Conservation (phyloP, 2,329 filamentous ascomycete species). For the Metarhizium robertsii region DNA sequence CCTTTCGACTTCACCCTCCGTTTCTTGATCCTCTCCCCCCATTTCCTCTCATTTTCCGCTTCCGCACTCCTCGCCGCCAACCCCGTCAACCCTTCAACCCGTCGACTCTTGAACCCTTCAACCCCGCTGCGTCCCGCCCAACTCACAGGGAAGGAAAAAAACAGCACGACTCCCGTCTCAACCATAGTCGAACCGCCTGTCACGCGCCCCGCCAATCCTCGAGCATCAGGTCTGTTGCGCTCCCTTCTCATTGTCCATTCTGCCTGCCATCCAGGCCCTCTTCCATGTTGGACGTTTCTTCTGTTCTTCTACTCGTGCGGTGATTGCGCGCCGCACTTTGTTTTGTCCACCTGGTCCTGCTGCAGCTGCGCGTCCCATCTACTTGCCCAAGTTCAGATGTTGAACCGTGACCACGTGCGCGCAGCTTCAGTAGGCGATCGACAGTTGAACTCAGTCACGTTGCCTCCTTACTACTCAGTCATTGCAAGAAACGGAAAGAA, state of each 20-base stretch:
- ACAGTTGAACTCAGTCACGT: background rate
- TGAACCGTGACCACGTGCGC: background rate
- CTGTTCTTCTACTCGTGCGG: background rate
- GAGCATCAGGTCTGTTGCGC: background rate
- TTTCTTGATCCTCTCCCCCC: background rate
- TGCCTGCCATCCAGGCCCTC: background rate
- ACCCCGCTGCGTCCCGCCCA: conserved; percentile 3
- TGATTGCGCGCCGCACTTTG: background rate
- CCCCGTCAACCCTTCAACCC: conserved; percentile 1
- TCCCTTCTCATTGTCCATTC: background rate
- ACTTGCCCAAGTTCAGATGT: background rate
- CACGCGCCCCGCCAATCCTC: background rate
- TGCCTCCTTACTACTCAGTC: background rate
- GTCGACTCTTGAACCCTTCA: background rate
- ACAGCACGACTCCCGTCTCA: background rate
- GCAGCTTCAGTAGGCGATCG: background rate
- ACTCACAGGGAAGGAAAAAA: background rate
- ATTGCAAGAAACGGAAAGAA: background rate
- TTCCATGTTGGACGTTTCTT: background rate
- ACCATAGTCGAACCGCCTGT: background rate
- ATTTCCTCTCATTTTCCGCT: background rate
- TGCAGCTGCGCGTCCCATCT: background rate
- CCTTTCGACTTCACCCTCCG: background rate
- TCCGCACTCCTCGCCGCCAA: background rate
- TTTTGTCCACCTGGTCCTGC: background rate